phyloP scores from a whole-genome alignment of 257 asterid genomes.

The Solanum habrochaites region DNA sequence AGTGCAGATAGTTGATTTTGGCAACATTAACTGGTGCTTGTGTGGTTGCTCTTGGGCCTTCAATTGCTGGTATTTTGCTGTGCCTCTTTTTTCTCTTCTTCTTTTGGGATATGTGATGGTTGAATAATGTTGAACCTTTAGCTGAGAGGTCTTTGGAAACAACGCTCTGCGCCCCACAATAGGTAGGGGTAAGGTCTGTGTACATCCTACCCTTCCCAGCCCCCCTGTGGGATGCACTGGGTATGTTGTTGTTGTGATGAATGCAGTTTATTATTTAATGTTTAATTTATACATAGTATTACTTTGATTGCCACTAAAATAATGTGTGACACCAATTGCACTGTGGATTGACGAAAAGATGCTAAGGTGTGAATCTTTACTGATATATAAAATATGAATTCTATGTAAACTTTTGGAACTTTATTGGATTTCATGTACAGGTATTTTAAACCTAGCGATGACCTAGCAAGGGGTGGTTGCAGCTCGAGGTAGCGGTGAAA shows the following conservation, averaged over 20 bases:
- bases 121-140: not conserved
- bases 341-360: not conserved
- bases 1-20: conserved; percentile 74
- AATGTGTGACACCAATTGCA: not conserved
- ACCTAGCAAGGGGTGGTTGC: conserved; percentile 71
- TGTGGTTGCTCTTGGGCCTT: conserved; percentile 79
- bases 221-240: not conserved
- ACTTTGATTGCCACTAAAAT: not conserved
- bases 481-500: conserved; percentile 81
- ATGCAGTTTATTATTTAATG: not conserved
- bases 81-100: not conserved
- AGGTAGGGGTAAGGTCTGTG: not conserved
- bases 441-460: conserved; percentile 79
- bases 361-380: not conserved
- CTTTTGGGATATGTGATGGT: not conserved
- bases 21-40: conserved; percentile 96
- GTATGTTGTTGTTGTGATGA: not conserved
- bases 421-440: conserved; percentile 17
- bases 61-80: conserved; percentile 60
- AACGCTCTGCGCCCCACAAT: not conserved
- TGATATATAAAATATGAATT: not conserved
- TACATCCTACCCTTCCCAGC: not conserved
- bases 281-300: not conserved
- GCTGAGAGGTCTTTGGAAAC: not conserved
- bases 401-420: not conserved